These are phyloP conservation scores for Saitozyma sp. DNA, from an alignment of 768 basidiomycete species.

Conservation along the genomic window DNA sequence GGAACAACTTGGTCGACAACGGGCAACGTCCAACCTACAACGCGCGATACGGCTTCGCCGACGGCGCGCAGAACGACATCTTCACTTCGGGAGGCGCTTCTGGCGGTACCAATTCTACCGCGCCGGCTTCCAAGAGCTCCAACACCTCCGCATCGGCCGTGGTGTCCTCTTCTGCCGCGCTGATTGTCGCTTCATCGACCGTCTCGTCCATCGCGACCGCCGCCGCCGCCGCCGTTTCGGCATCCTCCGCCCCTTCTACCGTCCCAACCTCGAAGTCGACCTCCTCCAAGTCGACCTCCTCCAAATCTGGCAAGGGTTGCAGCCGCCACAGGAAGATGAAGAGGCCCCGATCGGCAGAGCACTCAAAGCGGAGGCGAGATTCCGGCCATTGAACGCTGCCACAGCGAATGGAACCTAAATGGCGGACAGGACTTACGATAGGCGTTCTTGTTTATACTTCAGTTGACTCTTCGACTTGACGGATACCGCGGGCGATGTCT, in stretches of 20 bases:
- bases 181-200: too few species aligned
- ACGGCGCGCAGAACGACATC: conserved; percentile 74
- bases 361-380: too few species aligned
- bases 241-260: neutral
- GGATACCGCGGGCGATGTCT: too few species aligned
- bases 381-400: too few species aligned
- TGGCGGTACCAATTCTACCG: neutral
- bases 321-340: too few species aligned
- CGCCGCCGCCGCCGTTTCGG: neutral
- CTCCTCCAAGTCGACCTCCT: neutral
- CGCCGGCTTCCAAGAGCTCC: neutral
- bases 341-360: too few species aligned
- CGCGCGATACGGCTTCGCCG: conserved; percentile 67
- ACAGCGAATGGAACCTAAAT: too few species aligned
- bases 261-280: neutral
- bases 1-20: conserved; percentile 25
- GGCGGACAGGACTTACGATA: too few species aligned
- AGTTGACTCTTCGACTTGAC: too few species aligned
- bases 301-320: neutral
- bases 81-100: conserved; percentile 52
- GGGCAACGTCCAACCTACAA: conserved; percentile 57
- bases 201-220: neutral
- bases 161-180: neutral
- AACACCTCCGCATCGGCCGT: neutral
- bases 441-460: too few species aligned